phyloP scores from a whole-genome alignment of 805 yeast genomes.

The Debaryomyces castellii region DNA sequence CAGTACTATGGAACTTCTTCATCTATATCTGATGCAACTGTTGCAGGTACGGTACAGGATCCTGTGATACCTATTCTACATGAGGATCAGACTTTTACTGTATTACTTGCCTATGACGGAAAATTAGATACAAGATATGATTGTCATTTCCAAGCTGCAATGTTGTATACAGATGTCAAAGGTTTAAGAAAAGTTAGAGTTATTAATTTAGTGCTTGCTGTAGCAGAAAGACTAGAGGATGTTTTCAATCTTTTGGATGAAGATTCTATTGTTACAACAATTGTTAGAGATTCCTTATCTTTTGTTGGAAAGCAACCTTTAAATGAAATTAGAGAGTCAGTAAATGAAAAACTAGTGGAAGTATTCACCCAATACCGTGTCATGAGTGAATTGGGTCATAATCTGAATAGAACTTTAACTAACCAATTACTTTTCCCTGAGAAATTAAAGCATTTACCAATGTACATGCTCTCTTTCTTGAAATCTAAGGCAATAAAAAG shows the following conservation, averaged over 20 bases:
- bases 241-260: constrained; percentile 81
- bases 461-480: constrained; percentile 64
- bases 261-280: constrained; percentile 39
- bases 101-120: constrained; percentile 76
- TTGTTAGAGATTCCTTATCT: constrained; percentile 40
- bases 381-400: constrained; percentile 43
- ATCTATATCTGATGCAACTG: constrained; percentile 20
- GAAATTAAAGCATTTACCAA: constrained; percentile 68
- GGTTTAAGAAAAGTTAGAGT: constrained; percentile 86
- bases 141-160: constrained; percentile 88
- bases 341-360: constrained; percentile 41
- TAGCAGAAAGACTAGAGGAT: constrained; percentile 68
- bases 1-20: constrained; percentile 64
- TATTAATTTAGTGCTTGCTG: constrained; percentile 79
- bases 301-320: constrained; percentile 41
- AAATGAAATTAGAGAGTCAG: constrained; percentile 37
- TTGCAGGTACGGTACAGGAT: constrained; percentile 47
- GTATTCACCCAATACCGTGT: constrained; percentile 51
- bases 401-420: constrained; percentile 31
- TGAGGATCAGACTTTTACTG: constrained; percentile 64
- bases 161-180: constrained; percentile 73
- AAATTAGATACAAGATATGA: constrained; percentile 67
- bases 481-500: constrained; percentile 65
- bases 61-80: constrained; percentile 69
- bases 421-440: constrained; percentile 81